These are phyloP conservation scores for Podosphaera xanthii DNA, from an alignment of 2,329 filamentous ascomycete genomes.

Conservation along the genomic window DNA sequence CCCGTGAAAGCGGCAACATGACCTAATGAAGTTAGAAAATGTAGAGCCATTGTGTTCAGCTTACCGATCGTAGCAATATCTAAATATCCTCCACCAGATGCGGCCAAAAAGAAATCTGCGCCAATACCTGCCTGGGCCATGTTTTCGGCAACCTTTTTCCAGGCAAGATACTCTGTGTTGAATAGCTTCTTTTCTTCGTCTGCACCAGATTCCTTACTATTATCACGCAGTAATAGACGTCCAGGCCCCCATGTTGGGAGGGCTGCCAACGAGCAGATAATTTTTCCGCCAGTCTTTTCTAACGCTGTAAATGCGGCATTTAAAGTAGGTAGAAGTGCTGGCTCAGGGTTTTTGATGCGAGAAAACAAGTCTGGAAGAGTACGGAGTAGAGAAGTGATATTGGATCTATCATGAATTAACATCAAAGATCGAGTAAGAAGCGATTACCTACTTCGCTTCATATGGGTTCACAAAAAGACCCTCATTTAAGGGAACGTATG, in stretches of 20 bases:
- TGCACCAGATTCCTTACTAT: slow-evolving; percentile 62
- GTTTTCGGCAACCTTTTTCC: slow-evolving; percentile 67
- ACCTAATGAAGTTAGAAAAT: slow-evolving; percentile 23
- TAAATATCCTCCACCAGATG: slow-evolving; percentile 73
- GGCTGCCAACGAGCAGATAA: slow-evolving; percentile 69
- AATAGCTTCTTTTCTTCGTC: slow-evolving; percentile 86
- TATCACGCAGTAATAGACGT: slow-evolving; percentile 63
- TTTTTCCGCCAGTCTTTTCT: slow-evolving; percentile 72
- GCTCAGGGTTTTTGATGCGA: slow-evolving; percentile 71
- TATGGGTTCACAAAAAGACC: slow-evolving; percentile 88
- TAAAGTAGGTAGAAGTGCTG: slow-evolving; percentile 63
- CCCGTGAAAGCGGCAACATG: slow-evolving; percentile 76
- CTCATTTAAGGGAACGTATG: slow-evolving; percentile 77
- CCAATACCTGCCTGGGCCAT: slow-evolving; percentile 76
- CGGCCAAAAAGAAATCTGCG: slow-evolving; percentile 82
- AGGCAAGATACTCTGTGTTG: slow-evolving; percentile 70
- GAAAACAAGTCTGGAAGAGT: slow-evolving; percentile 73
- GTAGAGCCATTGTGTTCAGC: slow-evolving; percentile 11
- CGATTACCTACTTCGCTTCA: slow-evolving; percentile 43
- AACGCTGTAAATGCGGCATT: slow-evolving; percentile 69
- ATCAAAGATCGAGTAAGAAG: neutral
- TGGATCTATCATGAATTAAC: slow-evolving; percentile 22
- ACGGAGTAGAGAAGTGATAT: slow-evolving; percentile 71
- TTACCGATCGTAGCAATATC: slow-evolving; percentile 78
- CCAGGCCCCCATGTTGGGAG: slow-evolving; percentile 84